Percentiles rank a stretch among this genome's conserved stretches.
phyloP scores from a whole-genome alignment of 2,329 filamentous ascomycete genomes.

The Aspergillus carbonarius region DNA sequence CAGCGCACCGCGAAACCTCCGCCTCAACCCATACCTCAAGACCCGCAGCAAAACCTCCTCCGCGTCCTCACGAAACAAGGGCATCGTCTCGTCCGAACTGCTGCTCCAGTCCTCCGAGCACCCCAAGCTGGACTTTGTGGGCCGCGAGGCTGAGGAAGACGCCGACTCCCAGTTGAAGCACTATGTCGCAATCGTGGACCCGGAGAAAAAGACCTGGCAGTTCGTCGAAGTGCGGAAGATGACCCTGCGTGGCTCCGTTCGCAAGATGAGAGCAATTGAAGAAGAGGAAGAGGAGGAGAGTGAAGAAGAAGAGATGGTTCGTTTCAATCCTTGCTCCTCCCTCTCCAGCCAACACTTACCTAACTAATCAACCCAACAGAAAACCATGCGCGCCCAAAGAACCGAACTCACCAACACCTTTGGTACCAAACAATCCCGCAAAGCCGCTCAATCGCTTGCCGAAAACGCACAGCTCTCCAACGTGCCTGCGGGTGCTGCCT shows the following conservation, averaged over 20 bases:
- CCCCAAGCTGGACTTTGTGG: conserved; percentile 60
- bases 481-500: conserved; percentile 34
- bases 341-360: neutral
- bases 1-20: conserved; percentile 30
- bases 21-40: conserved; percentile 47
- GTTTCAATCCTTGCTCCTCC: neutral
- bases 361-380: conserved; percentile 21
- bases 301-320: conserved; percentile 32
- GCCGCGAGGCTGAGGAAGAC: conserved; percentile 50
- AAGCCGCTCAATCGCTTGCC: conserved; percentile 48
- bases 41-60: conserved; percentile 45
- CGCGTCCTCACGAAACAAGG: conserved; percentile 33
- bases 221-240: conserved; percentile 56
- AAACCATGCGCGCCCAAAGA: conserved; percentile 39
- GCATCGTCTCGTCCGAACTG: conserved; percentile 48
- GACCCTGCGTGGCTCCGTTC: conserved; percentile 52
- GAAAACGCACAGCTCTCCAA: conserved; percentile 50
- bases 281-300: conserved; percentile 31
- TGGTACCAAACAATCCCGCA: conserved; percentile 52
- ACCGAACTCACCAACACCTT: conserved; percentile 50
- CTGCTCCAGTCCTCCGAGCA: conserved; percentile 63
- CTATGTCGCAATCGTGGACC: conserved; percentile 62
- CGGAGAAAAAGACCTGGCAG: conserved; percentile 52
- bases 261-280: conserved; percentile 27
- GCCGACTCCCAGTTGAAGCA: conserved; percentile 57